These are phyloP conservation scores for Saccharomyces hybrid DNA, from an alignment of 1,139 yeast species.

Conservation along the genomic window DNA sequence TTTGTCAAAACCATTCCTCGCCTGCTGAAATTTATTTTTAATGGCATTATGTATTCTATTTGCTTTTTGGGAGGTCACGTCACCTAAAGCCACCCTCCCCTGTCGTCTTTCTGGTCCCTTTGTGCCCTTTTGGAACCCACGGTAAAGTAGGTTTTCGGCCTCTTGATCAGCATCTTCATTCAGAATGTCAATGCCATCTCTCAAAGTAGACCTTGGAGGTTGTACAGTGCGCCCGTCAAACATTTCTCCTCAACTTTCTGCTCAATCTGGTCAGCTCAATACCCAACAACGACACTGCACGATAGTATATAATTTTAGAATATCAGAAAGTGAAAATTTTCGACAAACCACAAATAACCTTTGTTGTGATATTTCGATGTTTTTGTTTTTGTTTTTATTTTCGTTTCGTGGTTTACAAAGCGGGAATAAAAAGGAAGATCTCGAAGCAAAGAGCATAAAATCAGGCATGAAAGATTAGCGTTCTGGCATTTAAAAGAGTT, in stretches of 20 bases:
- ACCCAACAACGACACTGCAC: neutral
- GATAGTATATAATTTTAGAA: neutral
- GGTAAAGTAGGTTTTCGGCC: neutral
- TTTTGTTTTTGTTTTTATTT: neutral
- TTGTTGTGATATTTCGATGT: neutral
- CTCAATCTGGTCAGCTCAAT: neutral
- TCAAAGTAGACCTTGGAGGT: neutral
- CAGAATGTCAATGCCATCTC: neutral
- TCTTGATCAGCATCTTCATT: neutral
- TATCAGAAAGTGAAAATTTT: neutral
- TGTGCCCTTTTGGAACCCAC: neutral
- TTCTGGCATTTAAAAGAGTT: neutral
- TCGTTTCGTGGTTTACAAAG: neutral
- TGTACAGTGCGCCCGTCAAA: neutral
- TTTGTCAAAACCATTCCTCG: slow-evolving; percentile 9
- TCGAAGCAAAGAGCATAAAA: neutral
- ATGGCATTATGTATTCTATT: slow-evolving; percentile 7
- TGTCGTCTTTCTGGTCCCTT: slow-evolving; percentile 1
- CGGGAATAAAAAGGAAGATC: neutral
- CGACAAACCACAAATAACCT: neutral
- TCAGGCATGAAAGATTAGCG: neutral
- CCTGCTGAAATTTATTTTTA: neutral
- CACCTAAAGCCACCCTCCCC: slow-evolving; percentile 19
- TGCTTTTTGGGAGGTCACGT: slow-evolving; percentile 20
- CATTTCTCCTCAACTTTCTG: neutral